Base-by-base conservation (phyloP, 2,329 filamentous ascomycete species). In the Aspergillus candidus region DNA sequence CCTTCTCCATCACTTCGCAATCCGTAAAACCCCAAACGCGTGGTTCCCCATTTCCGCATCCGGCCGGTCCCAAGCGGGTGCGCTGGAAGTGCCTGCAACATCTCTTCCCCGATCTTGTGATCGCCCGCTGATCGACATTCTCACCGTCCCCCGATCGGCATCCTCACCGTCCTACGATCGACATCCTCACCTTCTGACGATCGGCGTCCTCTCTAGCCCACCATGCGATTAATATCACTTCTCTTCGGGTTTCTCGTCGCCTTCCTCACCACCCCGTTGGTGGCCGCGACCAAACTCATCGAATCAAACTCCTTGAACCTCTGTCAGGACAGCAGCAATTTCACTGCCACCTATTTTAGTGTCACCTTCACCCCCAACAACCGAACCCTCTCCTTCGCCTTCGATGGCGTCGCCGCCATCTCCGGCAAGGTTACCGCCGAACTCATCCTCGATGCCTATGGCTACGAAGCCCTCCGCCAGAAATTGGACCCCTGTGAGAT, bases 321-420 rank as follows among this genome's bases (percentile, higher is more conserved):
- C 36, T 96, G 89, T 69, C 85, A 89, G 74, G 73, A 80, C 46
- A 83, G 90, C 67, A 91, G 86, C 17, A 83, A 82, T 59, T 93
- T 96, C 66, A 85, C 86, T 6, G 89, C 89, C 57, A 89, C 84
- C 58, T 76, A 91, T 46, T 95, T 95, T 79, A 84, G 93, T 56
- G 85, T 94, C 40, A 64, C 76, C 48, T 82, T 82, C 63, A 69
- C 72, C 6, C 61, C 74, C 6, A 69, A 76, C 64, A 93, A 94
- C 70, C 75, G 76, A 56, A 82, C 80, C 33, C 74, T 90, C 43
- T 72, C 75, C 43, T 80, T 94, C 67, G 77, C 88, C 61, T 81
- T 94, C 54, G 78, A 84, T 48, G 88, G 86, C 55, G 84, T 88
- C 31, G 93, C 88, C 17, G 85, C 86, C 32, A 86, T 97, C 49